A percentile compares a stretch with the other conserved stretches of the same genome.
These are phyloP conservation scores for Chytriomyces confervae DNA, from an alignment of 192 early-diverging fungal species.

Conservation along the genomic window DNA sequence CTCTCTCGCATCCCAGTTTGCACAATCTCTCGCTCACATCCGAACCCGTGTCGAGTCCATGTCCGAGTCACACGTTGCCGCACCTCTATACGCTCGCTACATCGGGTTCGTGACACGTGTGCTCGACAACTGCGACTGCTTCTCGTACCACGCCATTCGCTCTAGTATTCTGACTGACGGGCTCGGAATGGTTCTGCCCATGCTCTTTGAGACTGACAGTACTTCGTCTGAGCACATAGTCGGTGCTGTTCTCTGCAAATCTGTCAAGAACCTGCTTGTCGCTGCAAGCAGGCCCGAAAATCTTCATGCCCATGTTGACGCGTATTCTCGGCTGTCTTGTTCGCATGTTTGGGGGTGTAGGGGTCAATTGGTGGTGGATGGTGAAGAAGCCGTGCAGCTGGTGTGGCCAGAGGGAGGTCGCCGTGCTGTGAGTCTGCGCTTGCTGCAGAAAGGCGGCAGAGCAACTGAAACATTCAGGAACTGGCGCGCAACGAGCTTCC, in stretches of 20 bases:
- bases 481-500: background rate
- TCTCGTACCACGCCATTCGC: slow-evolving; percentile 5
- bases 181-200: background rate
- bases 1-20: background rate
- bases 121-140: background rate
- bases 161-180: background rate
- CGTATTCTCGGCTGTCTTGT: background rate
- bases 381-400: background rate
- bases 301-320: background rate
- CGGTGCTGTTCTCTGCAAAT: background rate
- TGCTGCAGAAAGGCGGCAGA: too few relatives aligned
- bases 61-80: background rate
- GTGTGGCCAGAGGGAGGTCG: background rate
- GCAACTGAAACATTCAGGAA: background rate
- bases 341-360: background rate
- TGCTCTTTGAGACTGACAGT: background rate
- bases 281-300: slow-evolving; percentile 1
- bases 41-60: background rate
- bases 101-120: background rate
- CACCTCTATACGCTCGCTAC: background rate
- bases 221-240: background rate
- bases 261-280: background rate
- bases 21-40: background rate
- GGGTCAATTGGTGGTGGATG: background rate
- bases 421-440: too few relatives aligned